Evolutionary conservation across 108 stramenopile genomes (phyloP).

Genomic region (Seminavis robusta): DNA sequence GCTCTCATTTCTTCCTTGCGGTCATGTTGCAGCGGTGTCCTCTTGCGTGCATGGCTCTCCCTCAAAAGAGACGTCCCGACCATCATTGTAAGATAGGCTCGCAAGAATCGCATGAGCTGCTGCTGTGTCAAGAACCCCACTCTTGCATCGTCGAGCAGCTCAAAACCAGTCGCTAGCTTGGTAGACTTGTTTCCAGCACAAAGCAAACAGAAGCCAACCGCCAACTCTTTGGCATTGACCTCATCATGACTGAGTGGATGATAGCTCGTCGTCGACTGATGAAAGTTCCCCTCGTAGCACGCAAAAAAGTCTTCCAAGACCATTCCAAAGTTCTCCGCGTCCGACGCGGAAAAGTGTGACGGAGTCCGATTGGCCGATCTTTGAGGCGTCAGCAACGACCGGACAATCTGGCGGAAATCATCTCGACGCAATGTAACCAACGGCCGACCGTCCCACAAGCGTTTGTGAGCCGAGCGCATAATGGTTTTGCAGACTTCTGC

Average conservation of each 20-base stretch:
- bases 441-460: constrained; percentile 13
- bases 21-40: constrained; percentile 26
- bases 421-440: constrained; percentile 32
- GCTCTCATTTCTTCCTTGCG: constrained; percentile 46
- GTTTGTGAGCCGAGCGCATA: constrained; percentile 30
- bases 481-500: constrained; percentile 58
- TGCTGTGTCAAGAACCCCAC: constrained; percentile 52
- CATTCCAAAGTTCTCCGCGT: constrained; percentile 58
- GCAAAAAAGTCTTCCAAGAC: constrained; percentile 71
- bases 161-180: constrained; percentile 73
- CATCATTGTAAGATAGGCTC: constrained; percentile 80
- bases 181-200: constrained; percentile 87
- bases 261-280: too few species aligned
- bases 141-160: constrained; percentile 55
- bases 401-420: constrained; percentile 40
- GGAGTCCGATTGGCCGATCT: constrained; percentile 17
- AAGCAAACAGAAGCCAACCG: constrained; percentile 80
- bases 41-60: constrained; percentile 25
- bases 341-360: constrained; percentile 29
- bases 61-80: constrained; percentile 62
- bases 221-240: constrained; percentile 68
- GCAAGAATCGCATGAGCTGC: constrained; percentile 65
- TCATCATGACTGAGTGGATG: constrained; percentile 22
- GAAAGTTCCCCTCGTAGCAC: constrained; percentile 58
- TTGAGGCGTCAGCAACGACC: constrained; percentile 14